Base-by-base conservation (phyloP, 176 grass and related monocot genomes). In the Lolium perenne region DNA sequence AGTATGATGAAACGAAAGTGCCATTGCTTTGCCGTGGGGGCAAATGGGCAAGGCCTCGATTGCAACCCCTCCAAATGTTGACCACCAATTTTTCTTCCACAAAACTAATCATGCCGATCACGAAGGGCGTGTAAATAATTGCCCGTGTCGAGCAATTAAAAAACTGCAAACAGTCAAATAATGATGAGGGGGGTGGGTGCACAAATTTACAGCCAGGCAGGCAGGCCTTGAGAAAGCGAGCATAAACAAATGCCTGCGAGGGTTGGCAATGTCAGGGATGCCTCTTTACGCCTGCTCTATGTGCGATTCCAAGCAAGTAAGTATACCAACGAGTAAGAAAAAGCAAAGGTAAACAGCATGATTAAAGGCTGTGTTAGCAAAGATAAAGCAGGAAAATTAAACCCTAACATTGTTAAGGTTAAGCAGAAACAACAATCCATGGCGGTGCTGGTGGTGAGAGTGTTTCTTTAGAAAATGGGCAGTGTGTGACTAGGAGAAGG, bases 311-410 rank as follows among this genome's bases (percentile, higher is more conserved):
- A 55, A 76, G 49, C 74, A 76, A 76, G 87, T 72, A 72, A 69
- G 80, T 78, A 64, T 35, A 67, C 67, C 67, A 48, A 74, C 74
- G 48, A 45, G 76, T 74, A 92, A 92, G 72, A 85, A 93, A 90
- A 90, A 87, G 68, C 81, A 93, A 93, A 93, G 88, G 74, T 91
- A 88, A 93, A 76, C 88, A 93, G 68, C 88, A 93, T 86, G 86
- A 88, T 91, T 93, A 91, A 93, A 93, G 86, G 86, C 79, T 85
- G 79, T 93, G 79, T 93, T 90, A 86, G 83, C 21, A 93, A 91
- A 91, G 89, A 71, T 78, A 83, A 88, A 88, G 89, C 63, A 53
- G 76, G 49, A 40, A 71, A 86, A 83, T 88, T 91, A 88, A 88
- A 59, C 69, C 78, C 64, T 51, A 35, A 29, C 48, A 53, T 53